phyloP scores from a whole-genome alignment of 495 filamentous ascomycete species.

The Parachaetomium inaequale region DNA sequence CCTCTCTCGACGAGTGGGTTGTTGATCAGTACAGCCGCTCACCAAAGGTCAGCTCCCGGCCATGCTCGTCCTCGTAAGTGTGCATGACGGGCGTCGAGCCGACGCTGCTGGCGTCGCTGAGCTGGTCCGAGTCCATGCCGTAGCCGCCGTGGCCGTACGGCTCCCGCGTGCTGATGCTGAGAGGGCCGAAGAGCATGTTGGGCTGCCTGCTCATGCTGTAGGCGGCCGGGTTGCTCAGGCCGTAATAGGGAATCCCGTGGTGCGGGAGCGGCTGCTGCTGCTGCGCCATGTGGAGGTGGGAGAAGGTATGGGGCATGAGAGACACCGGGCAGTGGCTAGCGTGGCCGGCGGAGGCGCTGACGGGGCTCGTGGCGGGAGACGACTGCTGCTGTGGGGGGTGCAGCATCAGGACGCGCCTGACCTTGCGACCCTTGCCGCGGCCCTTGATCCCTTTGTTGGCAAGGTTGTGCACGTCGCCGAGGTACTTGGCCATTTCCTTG shows the following conservation, averaged over 20 bases:
- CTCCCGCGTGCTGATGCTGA: slow-evolving; percentile 21
- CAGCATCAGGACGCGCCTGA: slow-evolving; percentile 22
- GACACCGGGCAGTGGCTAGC: slow-evolving; percentile 20
- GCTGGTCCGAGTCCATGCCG: slow-evolving; percentile 14
- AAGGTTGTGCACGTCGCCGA: slow-evolving; percentile 85
- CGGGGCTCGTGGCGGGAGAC: slow-evolving; percentile 10
- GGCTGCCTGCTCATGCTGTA: slow-evolving; percentile 31
- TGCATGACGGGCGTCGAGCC: slow-evolving; percentile 31
- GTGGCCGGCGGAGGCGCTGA: slow-evolving; percentile 1
- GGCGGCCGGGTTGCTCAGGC: slow-evolving; percentile 25
- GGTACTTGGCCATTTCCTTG: slow-evolving; percentile 80
- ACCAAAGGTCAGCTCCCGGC: slow-evolving; percentile 12
- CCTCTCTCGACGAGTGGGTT: too few relatives aligned
- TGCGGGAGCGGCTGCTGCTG: slow-evolving; percentile 8
- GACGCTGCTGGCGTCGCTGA: slow-evolving; percentile 42
- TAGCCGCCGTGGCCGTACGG: not conserved
- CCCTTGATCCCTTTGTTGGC: slow-evolving; percentile 98
- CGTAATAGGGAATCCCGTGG: slow-evolving; percentile 19
- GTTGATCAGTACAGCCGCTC: not conserved
- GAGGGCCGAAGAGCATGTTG: slow-evolving; percentile 13
- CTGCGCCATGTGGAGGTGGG: slow-evolving; percentile 20
- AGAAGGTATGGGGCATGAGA: slow-evolving; percentile 20
- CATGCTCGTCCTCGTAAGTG: not conserved
- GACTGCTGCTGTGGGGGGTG: not conserved
- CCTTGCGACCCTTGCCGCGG: slow-evolving; percentile 75